A percentile compares a stretch with the other conserved stretches of the same genome.
Evolutionary conservation across 2,329 filamentous ascomycete species (phyloP).

Genomic region (Claviceps capensis): DNA sequence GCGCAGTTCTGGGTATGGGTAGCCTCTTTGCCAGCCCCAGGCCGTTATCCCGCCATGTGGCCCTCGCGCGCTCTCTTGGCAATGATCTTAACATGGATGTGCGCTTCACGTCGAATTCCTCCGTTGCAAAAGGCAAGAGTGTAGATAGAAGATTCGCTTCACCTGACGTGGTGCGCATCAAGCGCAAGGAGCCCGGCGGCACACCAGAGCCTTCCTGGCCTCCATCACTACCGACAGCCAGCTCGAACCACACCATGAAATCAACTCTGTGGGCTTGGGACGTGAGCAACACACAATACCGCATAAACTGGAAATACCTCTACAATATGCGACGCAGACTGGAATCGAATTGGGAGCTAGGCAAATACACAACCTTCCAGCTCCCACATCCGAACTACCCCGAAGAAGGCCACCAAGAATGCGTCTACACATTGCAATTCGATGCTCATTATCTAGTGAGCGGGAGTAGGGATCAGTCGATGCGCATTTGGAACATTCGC

Average conservation of each 20-base stretch:
- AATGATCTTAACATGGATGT: constrained; percentile 19
- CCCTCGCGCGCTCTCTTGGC: constrained; percentile 10
- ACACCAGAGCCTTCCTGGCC: constrained; percentile 19
- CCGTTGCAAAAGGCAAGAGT: constrained; percentile 13
- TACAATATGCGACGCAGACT: constrained; percentile 77
- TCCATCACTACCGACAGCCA: constrained; percentile 16
- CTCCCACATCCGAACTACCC: constrained; percentile 71
- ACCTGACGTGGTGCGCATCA: constrained; percentile 17
- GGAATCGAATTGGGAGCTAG: constrained; percentile 84
- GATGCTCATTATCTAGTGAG: constrained; percentile 77
- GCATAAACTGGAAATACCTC: constrained; percentile 83
- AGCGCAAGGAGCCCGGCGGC: constrained; percentile 23
- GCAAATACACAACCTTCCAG: constrained; percentile 74
- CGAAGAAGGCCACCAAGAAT: constrained; percentile 77
- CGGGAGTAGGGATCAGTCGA: constrained; percentile 75
- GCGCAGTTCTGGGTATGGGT: constrained; percentile 4
- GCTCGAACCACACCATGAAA: constrained; percentile 21
- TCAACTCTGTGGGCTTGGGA: constrained; percentile 40
- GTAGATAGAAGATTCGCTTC: constrained; percentile 17
- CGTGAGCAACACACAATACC: constrained; percentile 33
- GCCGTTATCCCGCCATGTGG: constrained; percentile 17
- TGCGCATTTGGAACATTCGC: constrained; percentile 82
- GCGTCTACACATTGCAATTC: constrained; percentile 91
- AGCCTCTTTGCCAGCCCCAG: constrained; percentile 23
- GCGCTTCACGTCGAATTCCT: constrained; percentile 5